Conservation (phyloP, 345 rosid species). For the Eucalyptus curtisii region DNA sequence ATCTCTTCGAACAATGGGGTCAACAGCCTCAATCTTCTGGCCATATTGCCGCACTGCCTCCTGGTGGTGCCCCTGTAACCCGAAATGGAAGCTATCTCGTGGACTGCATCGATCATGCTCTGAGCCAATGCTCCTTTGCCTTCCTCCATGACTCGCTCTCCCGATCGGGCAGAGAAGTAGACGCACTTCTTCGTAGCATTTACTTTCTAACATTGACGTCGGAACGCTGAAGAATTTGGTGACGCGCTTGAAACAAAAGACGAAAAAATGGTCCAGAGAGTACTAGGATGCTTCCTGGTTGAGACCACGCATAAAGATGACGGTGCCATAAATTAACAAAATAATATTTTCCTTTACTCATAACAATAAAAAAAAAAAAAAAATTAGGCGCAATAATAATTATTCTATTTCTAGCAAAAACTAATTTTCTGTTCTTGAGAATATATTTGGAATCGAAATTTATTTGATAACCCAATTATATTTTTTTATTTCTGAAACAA, state of each 20-base stretch:
- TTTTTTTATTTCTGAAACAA: too few species aligned
- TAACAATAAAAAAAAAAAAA: too few species aligned
- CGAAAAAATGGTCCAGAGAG: background rate
- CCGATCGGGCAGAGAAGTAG: background rate
- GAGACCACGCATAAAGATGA: background rate
- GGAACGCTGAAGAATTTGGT: background rate
- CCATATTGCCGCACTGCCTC: slow-evolving; percentile 64
- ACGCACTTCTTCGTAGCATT: background rate
- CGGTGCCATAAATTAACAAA: background rate
- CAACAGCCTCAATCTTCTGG: slow-evolving; percentile 60
- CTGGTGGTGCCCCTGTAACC: slow-evolving; percentile 42
- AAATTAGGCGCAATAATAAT: too few species aligned
- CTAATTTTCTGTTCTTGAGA: fast-evolving
- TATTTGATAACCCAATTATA: too few species aligned
- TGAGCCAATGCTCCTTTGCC: slow-evolving; percentile 24
- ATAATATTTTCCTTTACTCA: background rate
- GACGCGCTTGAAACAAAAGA: background rate
- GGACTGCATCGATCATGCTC: slow-evolving; percentile 49
- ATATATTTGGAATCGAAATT: fast-evolving
- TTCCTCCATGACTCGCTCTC: slow-evolving; percentile 2
- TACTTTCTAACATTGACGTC: background rate
- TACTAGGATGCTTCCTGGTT: background rate
- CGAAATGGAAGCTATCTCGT: slow-evolving; percentile 42
- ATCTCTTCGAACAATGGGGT: slow-evolving; percentile 83
- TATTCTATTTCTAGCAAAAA: fast-evolving